Base-by-base conservation (phyloP, 202 grass and related monocot genomes). In the Alloteropsis angusta region DNA sequence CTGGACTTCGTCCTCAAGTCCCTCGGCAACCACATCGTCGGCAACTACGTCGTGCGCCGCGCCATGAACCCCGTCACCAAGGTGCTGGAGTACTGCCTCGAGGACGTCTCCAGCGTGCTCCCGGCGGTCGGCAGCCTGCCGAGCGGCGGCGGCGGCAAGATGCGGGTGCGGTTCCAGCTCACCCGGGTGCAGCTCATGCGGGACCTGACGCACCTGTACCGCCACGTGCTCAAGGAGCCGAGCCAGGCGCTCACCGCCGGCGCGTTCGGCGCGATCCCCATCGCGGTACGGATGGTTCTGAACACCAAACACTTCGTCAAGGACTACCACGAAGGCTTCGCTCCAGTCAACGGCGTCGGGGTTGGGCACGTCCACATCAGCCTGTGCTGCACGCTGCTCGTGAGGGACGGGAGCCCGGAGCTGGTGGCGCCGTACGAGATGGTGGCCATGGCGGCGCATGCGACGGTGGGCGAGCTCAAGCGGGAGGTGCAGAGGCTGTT, bases 1-100 rank as follows among this genome's bases (percentile, higher is more conserved):
- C 86, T 98, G 55, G 92, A 98, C 57, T 94, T 92, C 69, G 92
- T 98, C 23, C 84, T 98, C 78, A 98, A 98, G 79, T 94, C 95
- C 5, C 89, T 98, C 2, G 95, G 92, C 43, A 94, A 98, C 77
- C 95, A 92, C 74, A 77, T 92, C 36, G 85, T 97, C 6, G 95
- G 89, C 19, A 94, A 92, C 79, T 90, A 92, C 71, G 78, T 98
- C 49, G 92, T 98, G 58, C 90, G 92, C 8, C 87, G 95, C 11
- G 87, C 84, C 48, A 91, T 98, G 86, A 98, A 98, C 83, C 92
- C 95, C 8, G 87, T 94, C 4, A 98, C 95, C 65, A 94, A 93
- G 84, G 87, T 98, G 65, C 86, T 98, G 9, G 95, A 98, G 73
- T 98, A 94, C 63, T 87, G 89, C 74, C 84, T 92, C 41, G 93